phyloP scores from a whole-genome alignment of 352 stramenopile species.

The Phytophthora ramorum region DNA sequence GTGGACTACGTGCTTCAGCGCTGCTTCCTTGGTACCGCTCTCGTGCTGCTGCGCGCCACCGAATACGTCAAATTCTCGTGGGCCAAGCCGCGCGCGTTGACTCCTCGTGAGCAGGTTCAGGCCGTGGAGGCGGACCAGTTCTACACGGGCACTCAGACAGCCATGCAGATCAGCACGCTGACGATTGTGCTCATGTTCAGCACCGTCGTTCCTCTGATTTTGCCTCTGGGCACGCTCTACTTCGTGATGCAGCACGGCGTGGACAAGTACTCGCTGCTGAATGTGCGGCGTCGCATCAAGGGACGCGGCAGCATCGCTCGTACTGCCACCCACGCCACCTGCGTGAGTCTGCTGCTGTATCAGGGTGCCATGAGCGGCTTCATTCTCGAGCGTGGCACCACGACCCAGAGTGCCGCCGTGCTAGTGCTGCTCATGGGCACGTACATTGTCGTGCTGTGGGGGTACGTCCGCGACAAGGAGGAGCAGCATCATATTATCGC shows the following conservation, averaged over 20 bases:
- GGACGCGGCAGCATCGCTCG: slow-evolving; percentile 83
- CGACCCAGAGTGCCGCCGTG: slow-evolving; percentile 72
- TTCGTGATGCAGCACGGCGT: slow-evolving; percentile 86
- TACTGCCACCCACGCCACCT: slow-evolving; percentile 82
- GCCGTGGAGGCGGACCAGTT: slow-evolving; percentile 81
- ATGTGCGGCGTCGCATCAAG: slow-evolving; percentile 85
- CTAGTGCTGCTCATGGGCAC: slow-evolving; percentile 84
- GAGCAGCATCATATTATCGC: slow-evolving; percentile 58
- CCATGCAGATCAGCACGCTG: slow-evolving; percentile 86
- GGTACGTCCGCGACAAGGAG: slow-evolving; percentile 89
- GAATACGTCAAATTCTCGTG: slow-evolving; percentile 86
- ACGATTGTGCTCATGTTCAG: slow-evolving; percentile 87
- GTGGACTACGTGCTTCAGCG: slow-evolving; percentile 89
- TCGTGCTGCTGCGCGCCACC: slow-evolving; percentile 77
- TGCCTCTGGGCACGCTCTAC: slow-evolving; percentile 84
- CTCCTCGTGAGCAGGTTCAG: slow-evolving; percentile 70
- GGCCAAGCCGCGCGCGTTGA: slow-evolving; percentile 80
- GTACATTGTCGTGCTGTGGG: slow-evolving; percentile 82
- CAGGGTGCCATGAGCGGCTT: slow-evolving; percentile 86
- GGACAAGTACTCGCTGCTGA: slow-evolving; percentile 87
- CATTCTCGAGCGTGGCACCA: slow-evolving; percentile 82
- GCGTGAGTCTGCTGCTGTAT: slow-evolving; percentile 84
- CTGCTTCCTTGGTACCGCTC: slow-evolving; percentile 79
- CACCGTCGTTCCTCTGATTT: slow-evolving; percentile 85
- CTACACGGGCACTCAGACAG: slow-evolving; percentile 85